These are phyloP conservation scores for Zelopaecilomyces penicillatus DNA, from an alignment of 2,329 filamentous ascomycete genomes.

Conservation along the genomic window DNA sequence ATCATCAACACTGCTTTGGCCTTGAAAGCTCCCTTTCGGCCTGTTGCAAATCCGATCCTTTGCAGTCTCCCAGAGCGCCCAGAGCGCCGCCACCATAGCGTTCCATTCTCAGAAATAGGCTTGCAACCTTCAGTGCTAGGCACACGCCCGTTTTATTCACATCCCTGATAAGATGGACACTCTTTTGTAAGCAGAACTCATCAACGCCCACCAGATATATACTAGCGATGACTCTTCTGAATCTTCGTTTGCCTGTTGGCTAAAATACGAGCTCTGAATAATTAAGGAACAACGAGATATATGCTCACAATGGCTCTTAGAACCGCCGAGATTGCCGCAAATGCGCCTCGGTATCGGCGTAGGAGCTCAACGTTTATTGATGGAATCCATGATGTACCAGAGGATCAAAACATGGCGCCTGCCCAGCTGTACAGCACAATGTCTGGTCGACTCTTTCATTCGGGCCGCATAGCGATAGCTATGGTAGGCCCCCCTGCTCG, in stretches of 20 bases:
- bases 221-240: too few relatives aligned
- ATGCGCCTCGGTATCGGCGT: constrained; percentile 79
- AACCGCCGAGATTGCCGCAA: constrained; percentile 86
- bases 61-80: too few relatives aligned
- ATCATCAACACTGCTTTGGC: too few relatives aligned
- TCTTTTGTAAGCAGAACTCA: constrained; percentile 18
- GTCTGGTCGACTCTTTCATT: constrained; percentile 93
- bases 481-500: constrained; percentile 92
- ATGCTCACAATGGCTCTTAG: constrained; percentile 32
- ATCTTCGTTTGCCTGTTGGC: too few relatives aligned
- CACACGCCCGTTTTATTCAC: too few relatives aligned
- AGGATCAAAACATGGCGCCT: constrained; percentile 75
- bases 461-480: constrained; percentile 91
- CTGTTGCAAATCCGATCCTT: too few relatives aligned
- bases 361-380: constrained; percentile 95
- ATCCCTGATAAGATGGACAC: constrained; percentile 19
- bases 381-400: constrained; percentile 87
- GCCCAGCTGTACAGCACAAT: constrained; percentile 98
- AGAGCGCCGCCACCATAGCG: too few relatives aligned
- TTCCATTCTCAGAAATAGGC: too few relatives aligned
- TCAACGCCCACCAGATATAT: too few relatives aligned
- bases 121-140: too few relatives aligned
- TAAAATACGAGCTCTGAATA: too few relatives aligned
- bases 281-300: not conserved
- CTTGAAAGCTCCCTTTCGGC: too few relatives aligned